Evolutionary conservation across 2,329 filamentous ascomycete species (phyloP), one percentile per base, ranked within the genome.

Genomic region (Ramichloridium luteum): DNA sequence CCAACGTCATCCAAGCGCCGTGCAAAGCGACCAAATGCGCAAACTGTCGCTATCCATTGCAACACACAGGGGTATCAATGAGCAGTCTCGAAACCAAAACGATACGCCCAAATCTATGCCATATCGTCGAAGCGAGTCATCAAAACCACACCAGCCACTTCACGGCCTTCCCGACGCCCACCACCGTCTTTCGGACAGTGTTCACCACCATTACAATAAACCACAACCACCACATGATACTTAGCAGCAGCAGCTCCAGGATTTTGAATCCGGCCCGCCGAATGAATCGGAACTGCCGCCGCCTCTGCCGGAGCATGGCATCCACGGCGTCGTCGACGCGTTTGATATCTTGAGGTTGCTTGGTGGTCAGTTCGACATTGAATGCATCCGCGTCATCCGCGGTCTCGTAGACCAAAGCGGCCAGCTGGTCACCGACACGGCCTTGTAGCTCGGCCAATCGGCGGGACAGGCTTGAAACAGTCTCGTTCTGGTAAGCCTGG

Each of bases 221-320:
- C 85, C 88, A 96, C 11, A 92, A 77, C 57, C 80, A 84, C 85
- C 90, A 94, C 76, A 96, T 83, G 45, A 92, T 72, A 3, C 80
- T 81, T 23, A 96, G 74, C 12, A 96, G 68, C 30, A 74, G 62
- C 84, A 85, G 94, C 62, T 96, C 88, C 11, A 94, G 72, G 13
- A 78, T 59, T 33, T 85, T 74, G 70, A 85, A 96, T 10, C 83
- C 77, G 1, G 75, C 73, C 10, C 81, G 67, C 23, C 83, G 67
- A 14, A 85, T 57, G 74, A 83, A 85, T 33, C 82, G 67, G 49
- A 90, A 67, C 31, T 84, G 67, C 37, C 80, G 68, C 37, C 81
- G 67, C 31, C 85, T 67, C 64, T 82, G 77, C 49, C 80, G 72
- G 37, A 90, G 69, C 37, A 76, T 68, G 25, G 56, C 59, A 37